Percentiles rank a stretch among this genome's conserved stretches.
phyloP scores from a whole-genome alignment of 768 basidiomycete species.

The Coprinellus micaceus region DNA sequence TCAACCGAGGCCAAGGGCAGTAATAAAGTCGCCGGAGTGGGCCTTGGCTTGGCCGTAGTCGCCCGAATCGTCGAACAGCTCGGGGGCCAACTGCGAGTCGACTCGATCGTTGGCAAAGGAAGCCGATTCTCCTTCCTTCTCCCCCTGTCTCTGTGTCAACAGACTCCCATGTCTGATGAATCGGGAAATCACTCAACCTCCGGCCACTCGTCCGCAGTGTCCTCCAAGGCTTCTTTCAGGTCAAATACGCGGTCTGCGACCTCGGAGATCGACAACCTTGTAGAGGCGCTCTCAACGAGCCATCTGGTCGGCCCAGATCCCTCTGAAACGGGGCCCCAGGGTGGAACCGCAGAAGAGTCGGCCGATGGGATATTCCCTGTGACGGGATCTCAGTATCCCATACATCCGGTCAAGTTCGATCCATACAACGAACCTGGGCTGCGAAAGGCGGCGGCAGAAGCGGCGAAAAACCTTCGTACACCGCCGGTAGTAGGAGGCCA shows the following conservation, averaged over 20 bases:
- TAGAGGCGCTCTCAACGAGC: conserved; percentile 43
- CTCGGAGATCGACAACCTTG: conserved; percentile 41
- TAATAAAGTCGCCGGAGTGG: conserved; percentile 39
- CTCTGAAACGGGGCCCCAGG: background rate
- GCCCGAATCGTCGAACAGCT: conserved; percentile 77
- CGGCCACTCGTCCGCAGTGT: conserved; percentile 14
- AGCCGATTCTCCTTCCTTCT: conserved; percentile 72
- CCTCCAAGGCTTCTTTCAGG: conserved; percentile 12
- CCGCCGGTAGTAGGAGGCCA: background rate
- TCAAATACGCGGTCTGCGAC: conserved; percentile 18
- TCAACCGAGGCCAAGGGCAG: conserved; percentile 35
- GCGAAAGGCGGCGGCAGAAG: conserved; percentile 9
- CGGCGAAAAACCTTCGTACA: background rate
- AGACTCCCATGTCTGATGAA: background rate
- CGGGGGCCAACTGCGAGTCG: conserved; percentile 74
- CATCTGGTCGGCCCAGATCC: conserved; percentile 22
- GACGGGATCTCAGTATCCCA: conserved; percentile 24
- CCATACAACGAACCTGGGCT: conserved; percentile 7
- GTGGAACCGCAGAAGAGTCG: conserved; percentile 2
- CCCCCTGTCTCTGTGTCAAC: conserved; percentile 48
- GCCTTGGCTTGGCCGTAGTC: conserved; percentile 77
- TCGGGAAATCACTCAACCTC: conserved; percentile 11
- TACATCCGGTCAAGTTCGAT: conserved; percentile 37
- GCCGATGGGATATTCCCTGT: conserved; percentile 20
- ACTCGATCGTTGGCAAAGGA: conserved; percentile 63